Evolutionary conservation across 2,329 filamentous ascomycete genomes (phyloP), one percentile per base, ranked within the genome.

Genomic region (Botrytis hyacinthi): DNA sequence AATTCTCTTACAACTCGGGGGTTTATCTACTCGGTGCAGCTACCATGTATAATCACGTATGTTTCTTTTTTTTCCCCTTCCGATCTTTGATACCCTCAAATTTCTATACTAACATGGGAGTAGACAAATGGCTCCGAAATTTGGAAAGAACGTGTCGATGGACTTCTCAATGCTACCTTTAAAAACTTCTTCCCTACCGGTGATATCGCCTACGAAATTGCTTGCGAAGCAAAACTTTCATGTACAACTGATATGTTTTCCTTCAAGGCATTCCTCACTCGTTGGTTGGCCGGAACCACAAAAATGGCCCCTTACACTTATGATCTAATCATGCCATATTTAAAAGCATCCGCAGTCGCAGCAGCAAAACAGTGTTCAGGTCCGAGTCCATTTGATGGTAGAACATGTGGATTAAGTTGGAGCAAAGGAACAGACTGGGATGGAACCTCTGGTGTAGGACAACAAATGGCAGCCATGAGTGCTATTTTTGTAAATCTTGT

Each of bases 1-100:
- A 92, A 81, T 94, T 91, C 89, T 87, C 88, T 4, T 93, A 92
- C 83, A 93, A 93, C 80, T 85, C 87, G 20, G 92, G 90, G 59
- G 87, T 92, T 74, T 90, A 87, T 82, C 81, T 93, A 70, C 86
- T 90, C 76, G 84, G 84, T 37, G 81, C 81, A 20, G 83, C 84
- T 6, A 83, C 82, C 74, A 83, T 85, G 79, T 84, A 82, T 74
- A 86, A 86, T 76, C 80, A 91, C 48, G 85, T 86, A 81, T 76
- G 84, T 77, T 62, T 83, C 26, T n/a, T 7, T 0, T 87, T 81
- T 87, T 91, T 85, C 22, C 29, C 22, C 16, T 26, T 29, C 16
- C 16, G 89, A 20, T 32, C 16, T 42, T 90, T 91, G 81, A 37
- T 37, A 22, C 26, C 61, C 72, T 48, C 57, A 20, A 54, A 63